These are phyloP conservation scores for Phaffia rhodozyma DNA, from an alignment of 1,284 basidiomycete genomes.

Conservation along the genomic window DNA sequence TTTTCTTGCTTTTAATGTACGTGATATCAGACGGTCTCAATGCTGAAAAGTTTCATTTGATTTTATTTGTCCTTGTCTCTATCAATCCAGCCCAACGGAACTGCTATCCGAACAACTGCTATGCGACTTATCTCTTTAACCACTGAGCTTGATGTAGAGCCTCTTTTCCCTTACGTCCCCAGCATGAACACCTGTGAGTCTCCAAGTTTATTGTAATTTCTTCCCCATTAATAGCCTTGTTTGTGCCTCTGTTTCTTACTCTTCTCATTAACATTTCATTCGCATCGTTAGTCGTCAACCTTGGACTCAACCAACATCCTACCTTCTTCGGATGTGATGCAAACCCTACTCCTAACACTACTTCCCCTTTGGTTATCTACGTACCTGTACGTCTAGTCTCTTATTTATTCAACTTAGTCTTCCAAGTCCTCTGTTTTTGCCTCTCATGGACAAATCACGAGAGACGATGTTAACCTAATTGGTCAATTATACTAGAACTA, in stretches of 20 bases:
- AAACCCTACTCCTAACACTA: constrained; percentile 7
- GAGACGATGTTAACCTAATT: constrained; percentile 20
- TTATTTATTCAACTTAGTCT: background rate
- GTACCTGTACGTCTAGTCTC: constrained; percentile 6
- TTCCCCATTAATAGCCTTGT: constrained; percentile 21
- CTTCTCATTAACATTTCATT: too few relatives aligned
- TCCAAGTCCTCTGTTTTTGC: constrained; percentile 22
- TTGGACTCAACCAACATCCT: constrained; percentile 42
- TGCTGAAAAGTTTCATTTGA: too few relatives aligned
- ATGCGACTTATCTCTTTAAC: background rate
- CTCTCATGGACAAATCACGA: too few relatives aligned
- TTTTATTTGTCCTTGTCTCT: background rate
- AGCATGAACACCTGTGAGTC: constrained; percentile 2
- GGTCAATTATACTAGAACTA: constrained; percentile 38
- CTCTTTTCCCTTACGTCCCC: background rate
- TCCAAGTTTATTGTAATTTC: constrained; percentile 11
- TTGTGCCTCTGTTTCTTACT: constrained; percentile 21
- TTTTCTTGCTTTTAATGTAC: too few relatives aligned
- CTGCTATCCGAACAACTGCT: constrained; percentile 33
- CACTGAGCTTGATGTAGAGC: background rate
- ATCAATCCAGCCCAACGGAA: constrained; percentile 36
- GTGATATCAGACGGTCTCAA: background rate
- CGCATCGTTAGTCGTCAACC: constrained; percentile 36
- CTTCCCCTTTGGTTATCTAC: constrained; percentile 17
- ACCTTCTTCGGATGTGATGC: constrained; percentile 38